Evolutionary conservation across 495 filamentous ascomycete genomes (phyloP).

Genomic region (Oidiodendron maius): DNA sequence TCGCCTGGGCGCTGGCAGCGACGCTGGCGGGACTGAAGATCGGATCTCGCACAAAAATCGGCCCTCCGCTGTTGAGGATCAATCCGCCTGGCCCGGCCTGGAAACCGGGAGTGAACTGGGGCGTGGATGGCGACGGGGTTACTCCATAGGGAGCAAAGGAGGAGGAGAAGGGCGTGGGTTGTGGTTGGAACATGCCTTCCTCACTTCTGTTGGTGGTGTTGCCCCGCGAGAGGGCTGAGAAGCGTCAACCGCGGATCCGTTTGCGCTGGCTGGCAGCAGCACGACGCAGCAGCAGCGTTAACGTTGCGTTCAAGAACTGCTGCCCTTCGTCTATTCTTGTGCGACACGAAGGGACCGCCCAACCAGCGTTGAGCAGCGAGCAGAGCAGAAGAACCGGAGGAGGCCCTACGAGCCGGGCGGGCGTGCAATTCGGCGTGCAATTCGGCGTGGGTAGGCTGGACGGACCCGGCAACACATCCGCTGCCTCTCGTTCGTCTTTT

Average conservation of each 20-base stretch:
- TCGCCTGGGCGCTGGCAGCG: conserved; percentile 18
- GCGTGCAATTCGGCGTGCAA: too few species aligned
- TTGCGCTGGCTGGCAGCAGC: too few species aligned
- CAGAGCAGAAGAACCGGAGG: too few species aligned
- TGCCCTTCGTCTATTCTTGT: background rate
- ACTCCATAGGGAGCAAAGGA: conserved; percentile 22
- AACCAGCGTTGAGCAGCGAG: too few species aligned
- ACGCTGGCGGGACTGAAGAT: conserved; percentile 40
- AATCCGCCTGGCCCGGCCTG: conserved; percentile 22
- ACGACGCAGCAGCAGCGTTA: too few species aligned
- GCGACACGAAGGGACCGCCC: background rate
- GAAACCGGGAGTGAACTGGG: conserved; percentile 11
- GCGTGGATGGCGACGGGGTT: background rate
- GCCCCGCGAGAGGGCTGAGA: background rate
- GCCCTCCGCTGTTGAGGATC: conserved; percentile 19
- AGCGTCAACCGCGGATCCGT: background rate
- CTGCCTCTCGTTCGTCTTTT: too few species aligned
- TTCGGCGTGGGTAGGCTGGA: too few species aligned
- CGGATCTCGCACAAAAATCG: conserved; percentile 25
- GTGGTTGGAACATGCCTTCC: conserved; percentile 46
- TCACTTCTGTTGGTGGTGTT: background rate
- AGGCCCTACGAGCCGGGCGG: too few species aligned
- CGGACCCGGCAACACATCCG: too few species aligned
- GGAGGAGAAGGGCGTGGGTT: conserved; percentile 38
- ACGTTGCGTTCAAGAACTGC: too few species aligned